Percentiles rank a stretch among this genome's conserved stretches.
These are phyloP conservation scores for Diplodia corticola DNA, from an alignment of 2,329 filamentous ascomycete genomes.

Conservation along the genomic window DNA sequence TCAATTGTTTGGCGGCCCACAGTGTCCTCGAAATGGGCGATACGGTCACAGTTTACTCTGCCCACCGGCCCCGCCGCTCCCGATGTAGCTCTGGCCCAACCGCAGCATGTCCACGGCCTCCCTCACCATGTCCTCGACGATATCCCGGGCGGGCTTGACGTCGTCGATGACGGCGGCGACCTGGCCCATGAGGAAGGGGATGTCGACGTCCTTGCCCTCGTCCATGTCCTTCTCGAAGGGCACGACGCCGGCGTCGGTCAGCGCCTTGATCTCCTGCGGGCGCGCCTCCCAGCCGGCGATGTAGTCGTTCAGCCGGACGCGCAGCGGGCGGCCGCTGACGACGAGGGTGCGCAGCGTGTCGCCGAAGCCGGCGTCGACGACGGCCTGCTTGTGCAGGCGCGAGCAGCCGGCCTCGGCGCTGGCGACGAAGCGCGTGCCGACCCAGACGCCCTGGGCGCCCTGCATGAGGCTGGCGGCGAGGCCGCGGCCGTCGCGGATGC, in stretches of 20 bases:
- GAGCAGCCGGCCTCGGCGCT: constrained; percentile 77
- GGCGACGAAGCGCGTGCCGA: constrained; percentile 90
- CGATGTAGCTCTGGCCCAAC: constrained; percentile 39
- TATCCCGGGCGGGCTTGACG: constrained; percentile 77
- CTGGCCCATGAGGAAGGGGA: constrained; percentile 91
- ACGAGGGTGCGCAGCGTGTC: constrained; percentile 84
- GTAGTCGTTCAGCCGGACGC: constrained; percentile 81
- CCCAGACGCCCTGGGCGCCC: constrained; percentile 87
- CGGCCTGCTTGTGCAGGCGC: constrained; percentile 78
- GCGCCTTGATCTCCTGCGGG: constrained; percentile 70
- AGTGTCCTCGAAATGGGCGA: not conserved
- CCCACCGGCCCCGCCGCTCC: constrained; percentile 6
- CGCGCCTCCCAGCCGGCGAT: constrained; percentile 76
- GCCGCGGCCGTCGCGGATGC: constrained; percentile 78
- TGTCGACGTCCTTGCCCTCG: constrained; percentile 76
- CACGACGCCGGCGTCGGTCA: constrained; percentile 75
- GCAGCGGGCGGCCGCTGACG: constrained; percentile 75
- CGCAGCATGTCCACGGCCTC: constrained; percentile 43
- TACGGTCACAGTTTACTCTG: constrained; percentile 37
- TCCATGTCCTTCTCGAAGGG: constrained; percentile 83
- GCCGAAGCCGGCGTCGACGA: constrained; percentile 75
- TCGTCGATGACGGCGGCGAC: constrained; percentile 76
- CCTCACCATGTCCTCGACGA: constrained; percentile 85
- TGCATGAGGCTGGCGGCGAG: constrained; percentile 83
- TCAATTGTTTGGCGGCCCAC: no score